Evolutionary conservation across 2,329 filamentous ascomycete species (phyloP).

Genomic region (Exophiala lecanii-corni): DNA sequence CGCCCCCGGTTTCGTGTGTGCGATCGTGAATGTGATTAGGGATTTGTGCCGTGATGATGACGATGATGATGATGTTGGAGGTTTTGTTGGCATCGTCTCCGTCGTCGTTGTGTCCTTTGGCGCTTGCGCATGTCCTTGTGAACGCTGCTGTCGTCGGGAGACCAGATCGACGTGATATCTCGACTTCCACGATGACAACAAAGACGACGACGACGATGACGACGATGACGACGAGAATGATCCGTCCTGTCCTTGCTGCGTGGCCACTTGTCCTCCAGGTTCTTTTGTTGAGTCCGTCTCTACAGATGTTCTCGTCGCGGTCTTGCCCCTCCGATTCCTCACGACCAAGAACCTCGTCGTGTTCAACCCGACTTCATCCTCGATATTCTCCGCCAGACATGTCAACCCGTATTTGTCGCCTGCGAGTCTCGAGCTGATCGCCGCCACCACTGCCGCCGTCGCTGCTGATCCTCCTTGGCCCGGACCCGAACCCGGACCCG

Average conservation of each 20-base stretch:
- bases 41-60: conserved; percentile 52
- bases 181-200: conserved; percentile 3
- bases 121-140: background rate
- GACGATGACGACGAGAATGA: no score
- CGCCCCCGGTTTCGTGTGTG: conserved; percentile 73
- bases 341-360: conserved; percentile 46
- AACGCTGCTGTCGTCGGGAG: background rate
- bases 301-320: conserved; percentile 4
- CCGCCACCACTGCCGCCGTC: conserved; percentile 58
- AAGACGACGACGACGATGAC: no score
- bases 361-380: conserved; percentile 41
- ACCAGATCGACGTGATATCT: background rate
- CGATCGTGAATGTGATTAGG: conserved; percentile 76
- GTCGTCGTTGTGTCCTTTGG: background rate
- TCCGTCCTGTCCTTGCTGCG: background rate
- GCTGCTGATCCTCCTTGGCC: no score
- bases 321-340: conserved; percentile 26
- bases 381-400: conserved; percentile 53
- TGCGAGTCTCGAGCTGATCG: conserved; percentile 72
- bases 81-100: background rate
- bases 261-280: background rate
- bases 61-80: no score
- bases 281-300: background rate
- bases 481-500: background rate
- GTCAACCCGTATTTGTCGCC: conserved; percentile 64